phyloP scores from a whole-genome alignment of 176 grass and related monocot genomes.

The Pontederia paniculata region DNA sequence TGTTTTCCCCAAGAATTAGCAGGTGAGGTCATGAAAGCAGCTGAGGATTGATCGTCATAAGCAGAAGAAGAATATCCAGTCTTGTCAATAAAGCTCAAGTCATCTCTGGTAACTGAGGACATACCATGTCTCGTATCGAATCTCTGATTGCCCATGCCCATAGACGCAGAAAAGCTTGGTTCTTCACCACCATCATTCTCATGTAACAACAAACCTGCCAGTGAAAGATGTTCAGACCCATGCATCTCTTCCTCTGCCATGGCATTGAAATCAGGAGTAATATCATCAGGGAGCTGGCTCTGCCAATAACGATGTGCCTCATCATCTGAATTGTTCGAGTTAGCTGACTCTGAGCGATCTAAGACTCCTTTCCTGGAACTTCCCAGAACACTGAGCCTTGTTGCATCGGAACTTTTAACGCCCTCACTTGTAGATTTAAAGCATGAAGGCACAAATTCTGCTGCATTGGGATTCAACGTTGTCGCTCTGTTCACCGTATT shows the following conservation, averaged over 20 bases:
- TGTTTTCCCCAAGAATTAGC: conserved; percentile 56
- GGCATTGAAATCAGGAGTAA: conserved; percentile 73
- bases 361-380: conserved; percentile 47
- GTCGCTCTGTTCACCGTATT: conserved; percentile 50
- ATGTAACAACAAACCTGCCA: conserved; percentile 66
- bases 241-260: conserved; percentile 52
- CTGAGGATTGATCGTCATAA: conserved; percentile 34
- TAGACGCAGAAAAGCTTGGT: conserved; percentile 33
- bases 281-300: conserved; percentile 91
- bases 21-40: conserved; percentile 33
- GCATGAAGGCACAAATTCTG: conserved; percentile 80
- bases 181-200: conserved; percentile 39
- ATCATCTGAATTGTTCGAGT: conserved; percentile 89
- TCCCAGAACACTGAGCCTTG: conserved; percentile 35
- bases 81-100: conserved; percentile 23
- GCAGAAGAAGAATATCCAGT: conserved; percentile 24
- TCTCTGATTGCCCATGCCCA: conserved; percentile 28
- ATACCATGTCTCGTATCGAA: conserved; percentile 33
- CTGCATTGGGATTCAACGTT: conserved; percentile 90
- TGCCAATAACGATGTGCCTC: conserved; percentile 80
- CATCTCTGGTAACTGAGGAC: conserved; percentile 31
- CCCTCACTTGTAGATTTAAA: conserved; percentile 39
- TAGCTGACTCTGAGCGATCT: conserved; percentile 66
- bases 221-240: conserved; percentile 44
- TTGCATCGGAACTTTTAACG: conserved; percentile 31